Percentiles rank a stretch among this genome's conserved stretches.
These are phyloP conservation scores for Blepharisma undulans DNA, from an alignment of 169 alveolate species.

Conservation along the genomic window DNA sequence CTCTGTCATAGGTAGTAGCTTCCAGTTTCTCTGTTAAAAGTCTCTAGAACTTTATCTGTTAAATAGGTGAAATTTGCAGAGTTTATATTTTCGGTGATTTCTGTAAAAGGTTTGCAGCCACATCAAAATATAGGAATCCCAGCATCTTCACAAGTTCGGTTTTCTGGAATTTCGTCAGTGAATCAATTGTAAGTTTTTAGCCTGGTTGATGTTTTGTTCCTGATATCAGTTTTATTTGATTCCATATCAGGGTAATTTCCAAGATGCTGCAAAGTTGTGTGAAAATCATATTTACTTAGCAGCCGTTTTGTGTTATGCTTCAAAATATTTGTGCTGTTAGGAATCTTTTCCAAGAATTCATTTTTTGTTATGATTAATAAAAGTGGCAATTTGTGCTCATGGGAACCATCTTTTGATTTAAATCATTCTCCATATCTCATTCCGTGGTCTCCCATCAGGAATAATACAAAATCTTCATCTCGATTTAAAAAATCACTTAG, in stretches of 20 bases:
- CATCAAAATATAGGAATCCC: conserved; percentile 28
- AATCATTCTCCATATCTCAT: conserved; percentile 42
- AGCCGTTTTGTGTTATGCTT: background rate
- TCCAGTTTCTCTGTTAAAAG: background rate
- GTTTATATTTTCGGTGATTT: background rate
- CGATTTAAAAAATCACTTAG: background rate
- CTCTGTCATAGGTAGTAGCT: background rate
- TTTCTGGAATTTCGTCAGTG: background rate
- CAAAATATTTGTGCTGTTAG: background rate
- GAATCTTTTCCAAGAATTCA: background rate
- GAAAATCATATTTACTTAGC: conserved; percentile 20
- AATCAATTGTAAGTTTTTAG: background rate
- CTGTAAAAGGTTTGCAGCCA: conserved; percentile 20
- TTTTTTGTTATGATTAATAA: background rate
- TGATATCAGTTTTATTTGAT: background rate
- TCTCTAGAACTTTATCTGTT: background rate
- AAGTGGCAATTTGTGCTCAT: conserved; percentile 23
- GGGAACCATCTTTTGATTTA: conserved; percentile 5
- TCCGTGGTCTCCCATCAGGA: conserved; percentile 41
- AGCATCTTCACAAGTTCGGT: conserved; percentile 13
- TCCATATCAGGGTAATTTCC: background rate
- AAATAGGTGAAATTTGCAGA: background rate
- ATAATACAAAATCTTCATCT: background rate
- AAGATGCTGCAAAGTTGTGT: background rate
- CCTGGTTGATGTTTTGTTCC: background rate